These are phyloP conservation scores for Saccharomycopsis oosterbeekiorum DNA, from an alignment of 805 yeast genomes.

Conservation along the genomic window DNA sequence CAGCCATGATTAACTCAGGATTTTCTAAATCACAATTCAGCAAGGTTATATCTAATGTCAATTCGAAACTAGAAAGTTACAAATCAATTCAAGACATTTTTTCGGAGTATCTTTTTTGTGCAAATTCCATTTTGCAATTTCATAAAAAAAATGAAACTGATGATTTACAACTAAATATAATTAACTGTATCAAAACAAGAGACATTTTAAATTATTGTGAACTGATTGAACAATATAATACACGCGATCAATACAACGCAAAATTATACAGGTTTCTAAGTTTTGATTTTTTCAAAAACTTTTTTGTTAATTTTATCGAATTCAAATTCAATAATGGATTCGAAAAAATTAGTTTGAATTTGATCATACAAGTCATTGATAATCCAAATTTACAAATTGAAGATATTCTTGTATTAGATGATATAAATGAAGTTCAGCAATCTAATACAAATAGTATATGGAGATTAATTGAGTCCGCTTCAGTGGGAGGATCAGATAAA, in stretches of 20 bases:
- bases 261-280: conserved; percentile 53
- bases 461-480: not conserved
- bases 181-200: not conserved
- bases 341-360: not conserved
- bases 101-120: not conserved
- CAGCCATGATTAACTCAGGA: not conserved
- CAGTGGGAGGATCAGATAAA: not conserved
- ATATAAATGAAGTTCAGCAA: not conserved
- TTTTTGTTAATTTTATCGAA: conserved; percentile 21
- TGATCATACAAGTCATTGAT: not conserved
- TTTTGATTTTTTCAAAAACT: conserved; percentile 45
- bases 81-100: not conserved
- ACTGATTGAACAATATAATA: conserved; percentile 27
- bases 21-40: not conserved
- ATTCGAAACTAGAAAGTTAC: not conserved
- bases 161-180: not conserved
- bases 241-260: not conserved
- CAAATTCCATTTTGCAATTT: not conserved
- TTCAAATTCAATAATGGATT: not conserved
- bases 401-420: not conserved
- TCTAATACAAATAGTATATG: not conserved
- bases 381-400: not conserved
- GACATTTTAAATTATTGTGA: not conserved
- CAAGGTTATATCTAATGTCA: not conserved
- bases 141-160: not conserved